Conservation (phyloP, 306 rosid species). For the Argentina anserina region DNA sequence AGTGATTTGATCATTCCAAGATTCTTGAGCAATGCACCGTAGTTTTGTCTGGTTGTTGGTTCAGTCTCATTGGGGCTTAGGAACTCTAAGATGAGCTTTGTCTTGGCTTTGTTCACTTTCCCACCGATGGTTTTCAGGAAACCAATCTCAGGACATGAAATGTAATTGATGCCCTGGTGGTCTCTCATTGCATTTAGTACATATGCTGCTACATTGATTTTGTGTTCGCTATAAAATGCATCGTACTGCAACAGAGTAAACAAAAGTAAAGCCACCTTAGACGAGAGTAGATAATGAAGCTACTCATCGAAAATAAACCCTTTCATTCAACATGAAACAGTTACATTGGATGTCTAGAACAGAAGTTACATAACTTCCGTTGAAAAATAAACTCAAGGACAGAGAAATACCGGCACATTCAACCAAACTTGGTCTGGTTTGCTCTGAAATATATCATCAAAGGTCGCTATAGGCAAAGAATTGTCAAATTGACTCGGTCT, state of each 20-base stretch:
- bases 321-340: no score
- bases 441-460: constrained; percentile 32
- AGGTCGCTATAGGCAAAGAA: constrained; percentile 29
- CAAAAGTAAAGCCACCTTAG: not conserved
- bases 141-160: constrained; percentile 71
- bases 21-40: constrained; percentile 46
- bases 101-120: constrained; percentile 36
- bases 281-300: not conserved
- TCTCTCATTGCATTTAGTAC: constrained; percentile 24
- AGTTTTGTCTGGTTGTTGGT: constrained; percentile 51
- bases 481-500: constrained; percentile 56
- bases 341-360: no score
- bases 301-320: not conserved
- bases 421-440: constrained; percentile 52
- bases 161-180: constrained; percentile 24
- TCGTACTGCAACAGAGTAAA: constrained; percentile 47
- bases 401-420: constrained; percentile 55
- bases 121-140: constrained; percentile 57
- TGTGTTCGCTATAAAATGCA: constrained; percentile 45
- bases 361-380: not conserved
- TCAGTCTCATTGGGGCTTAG: constrained; percentile 39
- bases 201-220: constrained; percentile 26
- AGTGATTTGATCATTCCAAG: constrained; percentile 48
- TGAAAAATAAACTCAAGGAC: not conserved
- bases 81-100: constrained; percentile 65